Evolutionary conservation across 257 asterid genomes (phyloP).

Genomic region (Misopates orontium): DNA sequence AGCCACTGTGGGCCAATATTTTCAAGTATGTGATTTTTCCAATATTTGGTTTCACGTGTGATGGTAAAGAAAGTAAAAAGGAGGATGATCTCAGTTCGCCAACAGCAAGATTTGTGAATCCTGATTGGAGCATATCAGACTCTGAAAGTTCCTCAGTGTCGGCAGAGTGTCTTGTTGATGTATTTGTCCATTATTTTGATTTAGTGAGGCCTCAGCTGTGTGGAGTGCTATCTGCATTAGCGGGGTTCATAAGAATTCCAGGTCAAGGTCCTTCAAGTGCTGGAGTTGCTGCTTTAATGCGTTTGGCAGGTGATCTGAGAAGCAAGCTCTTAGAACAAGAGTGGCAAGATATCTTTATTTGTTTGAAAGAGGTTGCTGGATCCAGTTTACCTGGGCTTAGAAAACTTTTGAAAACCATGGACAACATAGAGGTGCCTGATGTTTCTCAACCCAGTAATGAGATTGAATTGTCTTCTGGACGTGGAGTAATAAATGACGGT

Average conservation of each 20-base stretch:
- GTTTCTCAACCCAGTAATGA: slow-evolving; percentile 44
- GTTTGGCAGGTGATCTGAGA: slow-evolving; percentile 64
- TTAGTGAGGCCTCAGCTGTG: slow-evolving; percentile 66
- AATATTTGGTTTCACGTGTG: slow-evolving; percentile 57
- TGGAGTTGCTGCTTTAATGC: slow-evolving; percentile 77
- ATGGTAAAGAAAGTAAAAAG: slow-evolving; percentile 45
- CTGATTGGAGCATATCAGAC: slow-evolving; percentile 75
- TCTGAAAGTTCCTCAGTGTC: slow-evolving; percentile 74
- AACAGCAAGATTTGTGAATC: slow-evolving; percentile 40
- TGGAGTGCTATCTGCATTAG: slow-evolving; percentile 66
- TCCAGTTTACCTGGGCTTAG: slow-evolving; percentile 58
- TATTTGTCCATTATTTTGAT: slow-evolving; percentile 66
- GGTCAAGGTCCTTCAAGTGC: slow-evolving; percentile 80
- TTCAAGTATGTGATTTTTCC: slow-evolving; percentile 74
- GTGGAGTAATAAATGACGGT: slow-evolving; percentile 40
- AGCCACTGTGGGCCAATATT: slow-evolving; percentile 68
- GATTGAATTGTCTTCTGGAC: slow-evolving; percentile 47
- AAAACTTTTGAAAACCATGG: slow-evolving; percentile 76
- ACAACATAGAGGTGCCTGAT: slow-evolving; percentile 58
- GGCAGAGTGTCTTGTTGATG: slow-evolving; percentile 67
- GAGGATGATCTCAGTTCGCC: slow-evolving; percentile 42
- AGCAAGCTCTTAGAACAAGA: slow-evolving; percentile 63
- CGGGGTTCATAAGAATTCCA: slow-evolving; percentile 59
- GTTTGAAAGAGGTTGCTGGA: slow-evolving; percentile 64
- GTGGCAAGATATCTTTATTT: slow-evolving; percentile 65